Evolutionary conservation across 768 basidiomycete species (phyloP).

Genomic region (Lactifluus subvellereus): DNA sequence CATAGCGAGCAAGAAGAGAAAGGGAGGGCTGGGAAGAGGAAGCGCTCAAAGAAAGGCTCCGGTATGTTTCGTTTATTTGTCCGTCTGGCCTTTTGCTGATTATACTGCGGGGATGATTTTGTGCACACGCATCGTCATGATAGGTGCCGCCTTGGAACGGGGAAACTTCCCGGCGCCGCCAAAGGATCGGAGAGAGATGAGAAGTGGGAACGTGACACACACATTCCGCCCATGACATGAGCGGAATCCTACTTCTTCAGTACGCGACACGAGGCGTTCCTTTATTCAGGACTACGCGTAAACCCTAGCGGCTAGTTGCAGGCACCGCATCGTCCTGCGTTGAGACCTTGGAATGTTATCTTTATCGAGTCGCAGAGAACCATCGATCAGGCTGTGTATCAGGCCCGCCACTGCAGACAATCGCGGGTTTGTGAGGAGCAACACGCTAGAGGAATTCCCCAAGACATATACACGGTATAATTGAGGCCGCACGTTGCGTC

Average conservation of each 20-base stretch:
- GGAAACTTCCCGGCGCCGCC: constrained; percentile 32
- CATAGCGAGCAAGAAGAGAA: constrained; percentile 33
- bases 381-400: not conserved
- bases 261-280: not conserved
- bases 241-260: not conserved
- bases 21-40: constrained; percentile 29
- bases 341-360: not conserved
- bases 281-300: not conserved
- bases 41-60: constrained; percentile 34
- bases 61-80: constrained; percentile 1
- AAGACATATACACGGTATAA: not conserved
- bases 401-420: too few species aligned
- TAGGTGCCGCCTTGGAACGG: constrained; percentile 25
- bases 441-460: too few species aligned
- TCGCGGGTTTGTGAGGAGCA: too few species aligned
- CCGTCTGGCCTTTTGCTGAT: not conserved
- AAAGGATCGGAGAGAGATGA: constrained; percentile 31
- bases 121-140: not conserved
- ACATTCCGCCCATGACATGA: constrained; percentile 28
- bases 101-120: not conserved
- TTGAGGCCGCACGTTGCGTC: too few species aligned
- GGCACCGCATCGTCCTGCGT: not conserved
- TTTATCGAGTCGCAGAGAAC: not conserved
- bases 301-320: not conserved
- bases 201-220: constrained; percentile 33